phyloP scores from a whole-genome alignment of 1,284 basidiomycete species.

The Ceratobasidium sp. region DNA sequence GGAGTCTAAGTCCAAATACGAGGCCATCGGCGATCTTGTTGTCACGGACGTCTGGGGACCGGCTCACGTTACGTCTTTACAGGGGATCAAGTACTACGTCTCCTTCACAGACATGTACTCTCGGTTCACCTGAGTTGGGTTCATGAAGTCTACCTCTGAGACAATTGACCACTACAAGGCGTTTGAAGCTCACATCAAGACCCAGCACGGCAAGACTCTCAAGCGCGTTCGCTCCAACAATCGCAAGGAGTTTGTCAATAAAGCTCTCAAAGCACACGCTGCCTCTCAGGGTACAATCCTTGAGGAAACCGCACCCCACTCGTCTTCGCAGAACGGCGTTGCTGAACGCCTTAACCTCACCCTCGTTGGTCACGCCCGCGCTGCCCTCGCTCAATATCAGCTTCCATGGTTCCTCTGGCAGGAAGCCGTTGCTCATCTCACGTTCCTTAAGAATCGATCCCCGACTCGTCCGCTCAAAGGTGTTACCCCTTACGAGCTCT shows the following conservation, averaged over 20 bases:
- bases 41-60: conserved; percentile 19
- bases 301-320: conserved; percentile 49
- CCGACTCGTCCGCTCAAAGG: not conserved
- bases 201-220: not conserved
- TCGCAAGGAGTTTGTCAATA: not conserved
- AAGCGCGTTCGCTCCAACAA: not conserved
- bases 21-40: not conserved
- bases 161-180: not conserved
- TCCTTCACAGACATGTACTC: not conserved
- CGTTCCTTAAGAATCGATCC: not conserved
- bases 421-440: conserved; percentile 9
- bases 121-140: not conserved
- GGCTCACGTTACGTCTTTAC: not conserved
- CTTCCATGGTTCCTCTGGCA: conserved; percentile 13
- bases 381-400: not conserved
- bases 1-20: not conserved
- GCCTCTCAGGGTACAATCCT: not conserved
- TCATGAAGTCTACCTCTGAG: not conserved
- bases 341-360: conserved; percentile 54
- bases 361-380: conserved; percentile 20
- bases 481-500: not conserved
- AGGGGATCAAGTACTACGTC: not conserved
- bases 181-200: not conserved
- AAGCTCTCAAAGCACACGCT: not conserved
- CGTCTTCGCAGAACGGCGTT: conserved; percentile 53